Evolutionary conservation across 306 rosid genomes (phyloP).

Genomic region (Lupinus albus): DNA sequence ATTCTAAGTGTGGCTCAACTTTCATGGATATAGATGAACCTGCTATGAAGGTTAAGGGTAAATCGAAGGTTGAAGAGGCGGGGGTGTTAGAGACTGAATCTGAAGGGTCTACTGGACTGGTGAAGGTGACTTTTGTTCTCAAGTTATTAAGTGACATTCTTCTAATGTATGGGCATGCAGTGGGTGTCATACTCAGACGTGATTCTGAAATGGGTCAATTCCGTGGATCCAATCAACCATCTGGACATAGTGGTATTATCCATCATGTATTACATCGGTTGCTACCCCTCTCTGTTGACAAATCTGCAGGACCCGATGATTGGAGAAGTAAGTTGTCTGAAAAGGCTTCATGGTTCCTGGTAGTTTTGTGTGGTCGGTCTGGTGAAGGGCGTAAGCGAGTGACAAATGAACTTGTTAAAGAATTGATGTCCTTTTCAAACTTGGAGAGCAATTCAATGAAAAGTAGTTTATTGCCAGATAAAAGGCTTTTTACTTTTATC

Average conservation of each 20-base stretch:
- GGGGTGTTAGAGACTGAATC: constrained; percentile 66
- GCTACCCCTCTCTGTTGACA: constrained; percentile 78
- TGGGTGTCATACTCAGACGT: constrained; percentile 87
- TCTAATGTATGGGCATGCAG: constrained; percentile 92
- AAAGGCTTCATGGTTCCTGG: constrained; percentile 91
- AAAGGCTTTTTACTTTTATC: constrained; percentile 76
- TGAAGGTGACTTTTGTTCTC: constrained; percentile 91
- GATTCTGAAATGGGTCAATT: constrained; percentile 88
- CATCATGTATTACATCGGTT: constrained; percentile 77
- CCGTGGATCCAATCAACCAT: constrained; percentile 71
- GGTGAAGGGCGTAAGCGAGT: constrained; percentile 95
- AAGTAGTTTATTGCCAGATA: constrained; percentile 74
- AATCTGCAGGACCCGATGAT: constrained; percentile 94
- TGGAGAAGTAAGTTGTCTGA: constrained; percentile 96
- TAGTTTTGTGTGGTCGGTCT: constrained; percentile 93
- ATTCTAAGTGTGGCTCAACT: constrained; percentile 52
- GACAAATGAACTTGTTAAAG: constrained; percentile 84
- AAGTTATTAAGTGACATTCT: constrained; percentile 92
- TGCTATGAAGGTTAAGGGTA: constrained; percentile 85
- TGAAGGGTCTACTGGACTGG: constrained; percentile 86
- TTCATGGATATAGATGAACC: constrained; percentile 95
- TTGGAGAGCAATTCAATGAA: constrained; percentile 65
- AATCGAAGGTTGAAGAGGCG: constrained; percentile 83
- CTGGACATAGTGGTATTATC: constrained; percentile 74
- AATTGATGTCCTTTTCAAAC: constrained; percentile 62